Evolutionary conservation across 148 eudicot species (phyloP).

Genomic region (Arbutus unedo): DNA sequence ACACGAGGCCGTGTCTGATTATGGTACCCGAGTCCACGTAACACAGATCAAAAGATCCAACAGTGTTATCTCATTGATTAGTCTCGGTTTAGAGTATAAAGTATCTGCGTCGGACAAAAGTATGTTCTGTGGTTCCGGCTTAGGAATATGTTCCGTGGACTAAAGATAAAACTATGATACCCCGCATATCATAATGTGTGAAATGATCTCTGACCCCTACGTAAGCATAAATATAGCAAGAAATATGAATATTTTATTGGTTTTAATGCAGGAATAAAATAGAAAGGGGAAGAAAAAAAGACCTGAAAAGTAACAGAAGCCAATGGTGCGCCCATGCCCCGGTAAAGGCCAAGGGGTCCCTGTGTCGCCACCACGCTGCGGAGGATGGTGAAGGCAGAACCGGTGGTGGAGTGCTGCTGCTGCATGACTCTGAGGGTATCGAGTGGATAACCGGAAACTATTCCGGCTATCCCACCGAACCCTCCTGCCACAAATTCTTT

Average conservation of each 20-base stretch:
- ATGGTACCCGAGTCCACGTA: background rate
- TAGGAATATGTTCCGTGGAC: no score
- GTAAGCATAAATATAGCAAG: background rate
- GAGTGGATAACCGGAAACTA: constrained; percentile 82
- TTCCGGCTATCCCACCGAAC: constrained; percentile 78
- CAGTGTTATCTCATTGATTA: no score
- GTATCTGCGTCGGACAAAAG: no score
- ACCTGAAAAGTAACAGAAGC: constrained; percentile 95
- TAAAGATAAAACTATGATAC: no score
- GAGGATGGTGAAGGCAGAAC: constrained; percentile 57
- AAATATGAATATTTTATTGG: background rate
- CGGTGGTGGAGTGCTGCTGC: constrained; percentile 49
- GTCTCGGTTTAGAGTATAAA: no score
- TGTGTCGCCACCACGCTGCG: constrained; percentile 46
- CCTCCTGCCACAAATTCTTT: constrained; percentile 94
- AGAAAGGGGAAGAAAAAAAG: background rate
- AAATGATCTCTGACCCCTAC: no score
- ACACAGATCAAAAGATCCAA: background rate
- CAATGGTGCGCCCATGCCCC: constrained; percentile 92
- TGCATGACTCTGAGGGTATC: constrained; percentile 79
- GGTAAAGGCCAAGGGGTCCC: constrained; percentile 44
- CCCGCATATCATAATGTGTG: no score
- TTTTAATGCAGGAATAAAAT: background rate
- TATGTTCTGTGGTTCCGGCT: no score
- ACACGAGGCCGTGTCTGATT: background rate